phyloP scores from a whole-genome alignment of 768 basidiomycete species.

The Tylopilus balloui region DNA sequence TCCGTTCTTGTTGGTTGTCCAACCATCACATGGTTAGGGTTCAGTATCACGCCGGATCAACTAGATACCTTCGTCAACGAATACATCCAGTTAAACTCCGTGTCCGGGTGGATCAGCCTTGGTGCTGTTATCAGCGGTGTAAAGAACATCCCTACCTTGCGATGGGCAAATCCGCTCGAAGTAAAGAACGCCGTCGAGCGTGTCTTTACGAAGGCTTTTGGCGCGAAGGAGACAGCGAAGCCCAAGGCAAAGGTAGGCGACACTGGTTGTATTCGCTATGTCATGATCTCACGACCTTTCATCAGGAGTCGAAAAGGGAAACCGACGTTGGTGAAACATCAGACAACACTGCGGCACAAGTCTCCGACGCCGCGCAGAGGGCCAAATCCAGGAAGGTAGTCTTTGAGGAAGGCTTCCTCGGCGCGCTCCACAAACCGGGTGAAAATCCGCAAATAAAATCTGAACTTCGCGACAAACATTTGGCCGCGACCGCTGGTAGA shows the following conservation, averaged over 20 bases:
- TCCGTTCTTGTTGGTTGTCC: not conserved
- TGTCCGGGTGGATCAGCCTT: constrained; percentile 72
- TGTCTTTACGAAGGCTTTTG: constrained; percentile 63
- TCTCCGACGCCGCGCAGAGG: constrained; percentile 35
- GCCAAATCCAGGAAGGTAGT: constrained; percentile 52
- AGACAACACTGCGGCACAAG: constrained; percentile 24
- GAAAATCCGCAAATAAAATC: constrained; percentile 85
- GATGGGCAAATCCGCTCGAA: constrained; percentile 83
- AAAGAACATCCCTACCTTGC: constrained; percentile 56
- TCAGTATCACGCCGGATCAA: constrained; percentile 67
- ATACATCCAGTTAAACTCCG: constrained; percentile 52
- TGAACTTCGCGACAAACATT: constrained; percentile 73
- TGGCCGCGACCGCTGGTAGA: constrained; percentile 71
- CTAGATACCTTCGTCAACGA: constrained; percentile 51
- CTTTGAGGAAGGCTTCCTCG: constrained; percentile 94
- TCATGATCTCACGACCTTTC: not conserved
- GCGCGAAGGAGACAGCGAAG: constrained; percentile 63
- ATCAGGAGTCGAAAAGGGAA: constrained; percentile 50
- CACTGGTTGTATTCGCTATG: not conserved
- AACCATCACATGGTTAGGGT: constrained; percentile 49
- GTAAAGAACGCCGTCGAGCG: constrained; percentile 78
- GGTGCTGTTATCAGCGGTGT: constrained; percentile 61
- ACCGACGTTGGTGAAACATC: constrained; percentile 8
- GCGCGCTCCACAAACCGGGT: constrained; percentile 87
- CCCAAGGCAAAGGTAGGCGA: constrained; percentile 58